phyloP scores from a whole-genome alignment of 148 eudicot genomes.

The Rhododendron henanense region DNA sequence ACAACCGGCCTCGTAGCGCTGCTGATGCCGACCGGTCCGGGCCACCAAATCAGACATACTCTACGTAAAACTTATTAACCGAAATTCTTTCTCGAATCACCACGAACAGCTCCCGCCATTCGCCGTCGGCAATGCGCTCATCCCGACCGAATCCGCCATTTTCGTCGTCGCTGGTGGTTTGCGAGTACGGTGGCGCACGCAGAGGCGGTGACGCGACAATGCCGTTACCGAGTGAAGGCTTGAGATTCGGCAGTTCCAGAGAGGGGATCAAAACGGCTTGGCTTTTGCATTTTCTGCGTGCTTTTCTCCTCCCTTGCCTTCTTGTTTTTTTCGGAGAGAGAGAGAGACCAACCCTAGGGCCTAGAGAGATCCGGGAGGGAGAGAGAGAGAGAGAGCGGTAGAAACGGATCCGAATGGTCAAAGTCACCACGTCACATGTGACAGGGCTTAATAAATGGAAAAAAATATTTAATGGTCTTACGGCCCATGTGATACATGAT shows the following conservation, averaged over 20 bases:
- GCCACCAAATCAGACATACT: conserved; percentile 19
- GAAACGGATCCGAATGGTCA: conserved; percentile 3
- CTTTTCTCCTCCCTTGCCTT: neutral
- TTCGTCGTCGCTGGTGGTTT: neutral
- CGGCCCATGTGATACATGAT: too few species aligned
- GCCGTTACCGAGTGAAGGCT: neutral
- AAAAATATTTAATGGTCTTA: too few species aligned
- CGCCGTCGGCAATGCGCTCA: conserved; percentile 3
- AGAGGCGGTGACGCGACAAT: neutral
- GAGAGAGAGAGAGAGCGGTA: neutral
- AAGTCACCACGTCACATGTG: neutral
- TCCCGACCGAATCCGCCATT: neutral
- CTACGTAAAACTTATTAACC: neutral
- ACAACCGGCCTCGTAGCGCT: conserved; percentile 21
- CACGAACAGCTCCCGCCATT: neutral
- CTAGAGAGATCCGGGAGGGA: conserved; percentile 1
- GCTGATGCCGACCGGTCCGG: conserved; percentile 23
- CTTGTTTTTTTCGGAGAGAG: neutral
- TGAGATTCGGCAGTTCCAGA: neutral
- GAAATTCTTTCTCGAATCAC: neutral
- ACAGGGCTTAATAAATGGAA: neutral
- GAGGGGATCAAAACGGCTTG: neutral
- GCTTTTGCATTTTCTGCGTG: neutral
- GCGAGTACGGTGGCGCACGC: neutral
- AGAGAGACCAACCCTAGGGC: neutral